Base-by-base conservation (phyloP, 2,329 filamentous ascomycete species). In the Pseudogymnoascus sp. region DNA sequence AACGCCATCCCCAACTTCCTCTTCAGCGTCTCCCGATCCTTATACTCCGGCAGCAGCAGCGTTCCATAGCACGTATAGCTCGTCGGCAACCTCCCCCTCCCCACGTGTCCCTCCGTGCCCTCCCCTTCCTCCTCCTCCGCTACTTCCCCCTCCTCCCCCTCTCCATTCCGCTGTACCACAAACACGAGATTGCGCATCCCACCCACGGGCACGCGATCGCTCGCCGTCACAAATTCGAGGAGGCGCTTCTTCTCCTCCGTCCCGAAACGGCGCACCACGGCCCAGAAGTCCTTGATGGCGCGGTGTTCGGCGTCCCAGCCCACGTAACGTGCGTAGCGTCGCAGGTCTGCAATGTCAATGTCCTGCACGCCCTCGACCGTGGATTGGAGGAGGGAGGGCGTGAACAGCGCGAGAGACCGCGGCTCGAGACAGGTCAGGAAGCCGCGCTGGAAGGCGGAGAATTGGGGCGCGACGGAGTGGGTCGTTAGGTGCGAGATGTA, bases 31-130 rank as follows among this genome's bases (percentile, higher is more conserved):
- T 88, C 85, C 70, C 80, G 84, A 39, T 83, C 84, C 61, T 77
- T 80, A 73, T 97, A 99, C 74, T 92, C 87, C 1, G 94, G 94
- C 64, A 99, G 74, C 66, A 96, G 76, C 52, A 99, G 75, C 58
- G 89, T 92, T 1, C 93, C 91, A 76, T 96, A 97, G 74, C 94
- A 99, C 0, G 94, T 99, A 70, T 92, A 88, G 64, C 90, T 93
- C 4, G 89, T 96, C 3, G 94, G 94, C 68, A 82, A 2, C 72
- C 71, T 1, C 78, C 29, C 52, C 8, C 33, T 35, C 3, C 52
- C 33, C 5, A 36, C 33, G 7, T 58, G 29, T 1, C 52, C 33
- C 33, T 36, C 33, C 12, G 52, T 36, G 52, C 52, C 33, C 2
- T 35, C 29, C 29, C 33, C 52, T 10, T 58, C 52, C 8, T 33